phyloP scores from a whole-genome alignment of 2,329 filamentous ascomycete genomes.

The Claviceps sorghi region DNA sequence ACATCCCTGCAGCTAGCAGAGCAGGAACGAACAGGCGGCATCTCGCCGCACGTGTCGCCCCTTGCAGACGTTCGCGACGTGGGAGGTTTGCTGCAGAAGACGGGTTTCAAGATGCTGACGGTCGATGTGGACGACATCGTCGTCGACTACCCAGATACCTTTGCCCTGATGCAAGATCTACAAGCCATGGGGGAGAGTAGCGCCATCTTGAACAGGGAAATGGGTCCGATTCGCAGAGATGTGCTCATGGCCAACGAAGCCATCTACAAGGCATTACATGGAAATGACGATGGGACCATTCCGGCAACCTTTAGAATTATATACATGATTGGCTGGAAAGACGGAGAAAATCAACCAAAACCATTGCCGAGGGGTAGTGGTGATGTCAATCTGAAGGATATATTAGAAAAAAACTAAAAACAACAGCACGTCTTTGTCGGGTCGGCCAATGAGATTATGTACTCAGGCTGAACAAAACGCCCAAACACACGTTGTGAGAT shows the following conservation, averaged over 20 bases:
- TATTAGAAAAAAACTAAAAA: conserved; percentile 36
- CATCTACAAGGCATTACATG: conserved; percentile 80
- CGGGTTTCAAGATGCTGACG: conserved; percentile 89
- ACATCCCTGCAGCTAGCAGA: conserved; percentile 89
- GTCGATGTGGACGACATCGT: conserved; percentile 96
- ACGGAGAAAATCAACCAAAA: conserved; percentile 61
- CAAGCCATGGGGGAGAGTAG: conserved; percentile 96
- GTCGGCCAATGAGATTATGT: neutral
- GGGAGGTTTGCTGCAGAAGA: conserved; percentile 69
- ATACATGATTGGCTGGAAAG: conserved; percentile 98
- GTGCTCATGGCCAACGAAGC: conserved; percentile 75
- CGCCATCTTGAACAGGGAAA: conserved; percentile 71
- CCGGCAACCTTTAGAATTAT: conserved; percentile 92
- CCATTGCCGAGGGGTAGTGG: conserved; percentile 75
- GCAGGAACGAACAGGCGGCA: conserved; percentile 77
- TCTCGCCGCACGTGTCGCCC: conserved; percentile 80
- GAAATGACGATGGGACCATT: conserved; percentile 59
- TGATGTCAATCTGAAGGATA: conserved; percentile 75
- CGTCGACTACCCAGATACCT: conserved; percentile 81
- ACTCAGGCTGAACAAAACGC: neutral
- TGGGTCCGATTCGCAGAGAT: conserved; percentile 63
- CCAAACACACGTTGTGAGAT: neutral
- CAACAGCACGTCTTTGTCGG: neutral
- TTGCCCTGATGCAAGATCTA: conserved; percentile 82
- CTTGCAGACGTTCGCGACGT: conserved; percentile 85